phyloP scores from a whole-genome alignment of 306 rosid species.

The Cicer chorassanicum region DNA sequence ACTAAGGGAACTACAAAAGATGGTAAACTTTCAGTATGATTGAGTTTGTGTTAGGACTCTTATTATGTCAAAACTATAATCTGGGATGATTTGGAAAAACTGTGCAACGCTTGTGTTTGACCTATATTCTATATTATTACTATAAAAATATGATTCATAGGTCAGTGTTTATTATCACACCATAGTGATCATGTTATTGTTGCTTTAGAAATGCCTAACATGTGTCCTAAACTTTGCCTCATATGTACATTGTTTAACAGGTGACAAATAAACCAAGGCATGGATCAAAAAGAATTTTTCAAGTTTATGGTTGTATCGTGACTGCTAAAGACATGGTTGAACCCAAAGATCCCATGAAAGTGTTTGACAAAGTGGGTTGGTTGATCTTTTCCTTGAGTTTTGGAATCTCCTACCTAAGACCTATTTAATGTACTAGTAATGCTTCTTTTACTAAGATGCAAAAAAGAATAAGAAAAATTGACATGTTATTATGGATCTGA shows the following conservation, averaged over 20 bases:
- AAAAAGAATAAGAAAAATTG: background rate
- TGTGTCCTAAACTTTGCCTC: constrained; percentile 23
- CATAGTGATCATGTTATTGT: background rate
- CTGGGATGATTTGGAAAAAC: background rate
- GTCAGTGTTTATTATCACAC: no score
- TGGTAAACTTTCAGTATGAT: constrained; percentile 50
- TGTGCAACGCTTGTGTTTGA: background rate
- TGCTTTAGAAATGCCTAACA: constrained; percentile 37
- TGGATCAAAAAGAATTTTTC: constrained; percentile 77
- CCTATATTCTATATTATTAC: background rate
- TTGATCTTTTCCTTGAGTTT: constrained; percentile 21
- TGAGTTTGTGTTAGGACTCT: background rate
- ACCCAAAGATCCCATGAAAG: constrained; percentile 60
- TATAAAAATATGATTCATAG: no score
- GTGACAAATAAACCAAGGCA: constrained; percentile 56
- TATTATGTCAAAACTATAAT: background rate
- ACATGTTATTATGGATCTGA: no score
- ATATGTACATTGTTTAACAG: constrained; percentile 49
- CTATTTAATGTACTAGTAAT: constrained; percentile 20
- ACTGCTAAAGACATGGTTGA: constrained; percentile 79
- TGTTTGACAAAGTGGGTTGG: constrained; percentile 74
- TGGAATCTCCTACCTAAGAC: constrained; percentile 11
- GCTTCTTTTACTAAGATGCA: background rate
- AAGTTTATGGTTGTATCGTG: constrained; percentile 88
- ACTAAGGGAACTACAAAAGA: constrained; percentile 61